Evolutionary conservation across 768 basidiomycete species (phyloP), one percentile per base, ranked within the genome.

Genomic region (Kwoniella dendrophila): DNA sequence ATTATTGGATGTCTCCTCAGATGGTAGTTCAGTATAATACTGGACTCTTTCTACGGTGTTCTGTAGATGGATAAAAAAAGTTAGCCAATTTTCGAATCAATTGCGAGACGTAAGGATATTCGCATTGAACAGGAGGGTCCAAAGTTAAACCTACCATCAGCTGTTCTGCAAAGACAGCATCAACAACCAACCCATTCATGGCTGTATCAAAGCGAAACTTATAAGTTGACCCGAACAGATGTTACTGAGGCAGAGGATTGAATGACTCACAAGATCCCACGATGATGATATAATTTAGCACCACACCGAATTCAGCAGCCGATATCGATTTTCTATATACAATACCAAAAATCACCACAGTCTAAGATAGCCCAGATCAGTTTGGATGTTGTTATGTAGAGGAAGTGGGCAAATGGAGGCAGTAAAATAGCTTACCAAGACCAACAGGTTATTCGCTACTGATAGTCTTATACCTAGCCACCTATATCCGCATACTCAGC

Each of bases 11-110:
- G 89, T 86, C 1, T 89, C 90, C 78, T 97, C 94, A 0, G 86
- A 81, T 18, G 82, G 71, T 16, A 94, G 82, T 7, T 88, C 82
- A 20, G 86, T 86, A 70, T 95, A 94, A 69, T 92, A 85, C 84
- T 86, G 64, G 11, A 69, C 73, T 24, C 92, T 89, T 73, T 94
- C 92, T 10, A 92, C 90, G 33, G 66, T 67, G 57, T 76, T 94
- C 92, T 63, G 64, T 20, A n/a, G n/a, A n/a, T 43, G 36, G 36
- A 38, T 14, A 43, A 43, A 43, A 43, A n/a, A n/a, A n/a, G n/a
- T n/a, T n/a, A 7, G 41, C 22, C 18, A n/a, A 43, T 43, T 43
- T 4, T n/a, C 41, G 22, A 4, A 5, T 6, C 18, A 6, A 5
- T 18, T 18, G 36, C 36, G 36, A 38, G 41, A 43, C 41, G 16